phyloP scores from a whole-genome alignment of 352 stramenopile genomes.

The Saprolegnia parasitica region DNA sequence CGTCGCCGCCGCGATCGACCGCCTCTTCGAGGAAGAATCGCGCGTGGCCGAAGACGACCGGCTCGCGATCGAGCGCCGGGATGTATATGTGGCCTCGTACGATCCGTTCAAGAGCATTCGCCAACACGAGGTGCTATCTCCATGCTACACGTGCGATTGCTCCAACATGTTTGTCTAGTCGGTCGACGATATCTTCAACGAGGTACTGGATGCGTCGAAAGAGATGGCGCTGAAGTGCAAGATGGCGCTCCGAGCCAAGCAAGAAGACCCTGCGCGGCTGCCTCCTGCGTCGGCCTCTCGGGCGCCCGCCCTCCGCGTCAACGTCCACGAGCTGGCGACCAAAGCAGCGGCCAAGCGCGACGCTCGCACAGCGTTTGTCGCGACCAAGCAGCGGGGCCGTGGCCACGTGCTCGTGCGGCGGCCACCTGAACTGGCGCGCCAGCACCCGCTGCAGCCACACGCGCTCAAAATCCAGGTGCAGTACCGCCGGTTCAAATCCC shows the following conservation, averaged over 20 bases:
- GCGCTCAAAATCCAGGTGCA: slow-evolving; percentile 23
- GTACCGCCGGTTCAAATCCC: slow-evolving; percentile 14
- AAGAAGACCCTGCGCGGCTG: slow-evolving; percentile 11
- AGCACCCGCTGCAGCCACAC: neutral
- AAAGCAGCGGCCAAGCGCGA: neutral
- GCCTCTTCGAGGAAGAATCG: neutral
- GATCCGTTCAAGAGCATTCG: slow-evolving; percentile 19
- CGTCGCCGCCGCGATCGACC: neutral
- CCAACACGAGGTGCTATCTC: neutral
- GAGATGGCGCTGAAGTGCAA: neutral
- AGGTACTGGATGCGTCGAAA: neutral
- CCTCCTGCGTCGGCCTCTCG: neutral
- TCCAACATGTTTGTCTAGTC: slow-evolving; percentile 2
- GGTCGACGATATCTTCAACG: slow-evolving; percentile 15
- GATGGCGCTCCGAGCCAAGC: neutral
- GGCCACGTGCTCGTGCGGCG: slow-evolving; percentile 11
- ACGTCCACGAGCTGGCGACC: neutral
- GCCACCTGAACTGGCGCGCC: neutral
- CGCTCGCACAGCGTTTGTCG: neutral
- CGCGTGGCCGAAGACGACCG: neutral
- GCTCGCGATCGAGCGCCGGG: neutral
- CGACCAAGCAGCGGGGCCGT: neutral
- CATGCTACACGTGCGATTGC: neutral
- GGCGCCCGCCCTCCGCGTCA: neutral
- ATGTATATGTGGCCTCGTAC: neutral